Evolutionary conservation across 2,329 filamentous ascomycete species (phyloP), one percentile per base, ranked within the genome.

Genomic region (Aspergillus ibericus): DNA sequence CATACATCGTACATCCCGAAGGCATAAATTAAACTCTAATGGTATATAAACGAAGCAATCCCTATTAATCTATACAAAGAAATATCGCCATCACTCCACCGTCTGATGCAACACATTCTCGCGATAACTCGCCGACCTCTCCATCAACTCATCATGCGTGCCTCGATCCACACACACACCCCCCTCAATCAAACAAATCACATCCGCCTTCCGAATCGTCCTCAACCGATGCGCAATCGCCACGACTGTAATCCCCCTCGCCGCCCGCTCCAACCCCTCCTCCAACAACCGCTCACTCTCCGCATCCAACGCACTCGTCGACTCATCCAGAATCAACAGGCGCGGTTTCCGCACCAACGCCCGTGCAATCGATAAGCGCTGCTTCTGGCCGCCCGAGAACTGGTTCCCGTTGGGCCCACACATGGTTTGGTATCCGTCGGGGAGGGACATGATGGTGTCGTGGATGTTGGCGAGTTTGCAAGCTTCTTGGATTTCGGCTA

Each of bases 131-230:
- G 76, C 74, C 15, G 70, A 75, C n/a, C 70, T 59, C 55, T 68
- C 72, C 34, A 88, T 76, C 64, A 89, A 75, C 67, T 88, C 85
- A 1, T 81, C 78, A 68, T 89, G 86, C 18, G 81, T 81, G n/a
- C 88, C 87, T 56, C 78, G 75, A 68, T 89, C 86, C 3, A 85
- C 78, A 51, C 89, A 82, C 32, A 71, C 82, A 8, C 90, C 88
- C 58, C 85, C 82, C 34, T 90, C 89, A 42, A 95, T 84, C 7
- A 93, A 88, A 67, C 90, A 92, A 50, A 93, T 93, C 15, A 88
- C 80, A 70, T 95, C 88, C 2, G 90, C 90, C 65, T 92, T 88
- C 69, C 90, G 88, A 35, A 78, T 77, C 15, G 77, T 79, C 51
- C 73, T 70, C 49, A 79, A 61, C 12, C 76, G 70, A 66, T 79